A percentile compares a stretch with the other conserved stretches of the same genome.
phyloP scores from a whole-genome alignment of 768 basidiomycete genomes.

The Phallus indusiatus region DNA sequence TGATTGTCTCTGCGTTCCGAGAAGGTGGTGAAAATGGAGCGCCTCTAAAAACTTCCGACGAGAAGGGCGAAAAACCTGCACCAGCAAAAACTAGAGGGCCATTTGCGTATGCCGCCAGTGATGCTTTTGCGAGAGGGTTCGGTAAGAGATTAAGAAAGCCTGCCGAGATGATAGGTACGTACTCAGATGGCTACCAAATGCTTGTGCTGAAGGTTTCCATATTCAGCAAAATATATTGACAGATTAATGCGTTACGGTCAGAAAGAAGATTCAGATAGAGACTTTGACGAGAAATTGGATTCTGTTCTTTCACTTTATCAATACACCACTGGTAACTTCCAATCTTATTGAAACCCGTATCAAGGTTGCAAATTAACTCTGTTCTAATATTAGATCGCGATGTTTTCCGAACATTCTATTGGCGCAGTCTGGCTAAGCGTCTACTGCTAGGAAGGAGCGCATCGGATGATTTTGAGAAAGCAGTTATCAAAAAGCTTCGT shows the following conservation, averaged over 20 bases:
- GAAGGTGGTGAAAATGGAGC: constrained; percentile 21
- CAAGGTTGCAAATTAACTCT: background rate
- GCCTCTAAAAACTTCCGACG: background rate
- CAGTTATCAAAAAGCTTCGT: constrained; percentile 78
- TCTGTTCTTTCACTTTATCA: constrained; percentile 66
- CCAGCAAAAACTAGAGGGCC: constrained; percentile 29
- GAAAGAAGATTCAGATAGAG: constrained; percentile 49
- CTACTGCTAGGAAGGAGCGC: constrained; percentile 78
- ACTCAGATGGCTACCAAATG: no score
- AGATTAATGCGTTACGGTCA: constrained; percentile 82
- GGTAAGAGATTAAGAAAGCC: constrained; percentile 64
- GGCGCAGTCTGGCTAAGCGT: constrained; percentile 79
- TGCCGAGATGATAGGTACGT: constrained; percentile 64
- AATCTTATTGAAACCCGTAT: background rate
- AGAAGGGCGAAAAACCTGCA: constrained; percentile 21
- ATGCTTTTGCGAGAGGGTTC: constrained; percentile 69
- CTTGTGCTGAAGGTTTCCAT: no score
- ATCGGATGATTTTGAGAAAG: constrained; percentile 77
- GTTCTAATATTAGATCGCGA: constrained; percentile 61
- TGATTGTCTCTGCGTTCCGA: constrained; percentile 44
- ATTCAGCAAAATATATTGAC: constrained; percentile 75
- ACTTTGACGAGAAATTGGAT: constrained; percentile 56
- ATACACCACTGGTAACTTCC: constrained; percentile 51
- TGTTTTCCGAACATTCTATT: constrained; percentile 89
- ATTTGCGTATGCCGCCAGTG: constrained; percentile 57